Evolutionary conservation across 2,329 filamentous ascomycete species (phyloP).

Genomic region (Aspergillus japonicus): DNA sequence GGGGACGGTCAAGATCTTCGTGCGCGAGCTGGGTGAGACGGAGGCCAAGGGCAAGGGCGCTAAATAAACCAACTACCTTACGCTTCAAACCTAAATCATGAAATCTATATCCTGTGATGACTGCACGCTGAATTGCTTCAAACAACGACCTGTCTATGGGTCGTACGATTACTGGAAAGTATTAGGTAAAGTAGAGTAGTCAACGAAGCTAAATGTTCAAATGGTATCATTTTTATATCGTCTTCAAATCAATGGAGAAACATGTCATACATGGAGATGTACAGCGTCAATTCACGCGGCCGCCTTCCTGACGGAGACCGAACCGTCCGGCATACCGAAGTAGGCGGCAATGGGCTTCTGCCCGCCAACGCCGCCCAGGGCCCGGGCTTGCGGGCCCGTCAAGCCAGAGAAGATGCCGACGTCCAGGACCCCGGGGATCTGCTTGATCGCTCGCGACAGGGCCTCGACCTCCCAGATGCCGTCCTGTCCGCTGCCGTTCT

Average conservation of each 20-base stretch:
- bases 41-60: conserved; percentile 84
- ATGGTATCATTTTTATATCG: conserved; percentile 20
- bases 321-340: conserved; percentile 83
- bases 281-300: conserved; percentile 10
- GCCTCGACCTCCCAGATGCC: conserved; percentile 78
- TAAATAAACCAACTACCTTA: conserved; percentile 51
- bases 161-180: conserved; percentile 6
- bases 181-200: conserved; percentile 3
- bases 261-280: conserved; percentile 1
- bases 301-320: conserved; percentile 58
- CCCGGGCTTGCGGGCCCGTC: conserved; percentile 69
- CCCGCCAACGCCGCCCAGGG: conserved; percentile 63
- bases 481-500: conserved; percentile 56
- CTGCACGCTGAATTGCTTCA: not conserved
- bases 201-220: conserved; percentile 14
- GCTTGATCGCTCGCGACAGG: conserved; percentile 72
- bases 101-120: conserved; percentile 12
- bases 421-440: conserved; percentile 82
- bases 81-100: conserved; percentile 1
- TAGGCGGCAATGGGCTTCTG: conserved; percentile 93
- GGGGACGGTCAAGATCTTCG: conserved; percentile 71
- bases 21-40: conserved; percentile 79
- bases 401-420: conserved; percentile 85
- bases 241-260: conserved; percentile 2
- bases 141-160: not conserved